These are phyloP conservation scores for Trypanosoma theileri DNA, from an alignment of 208 protist genomes.

Conservation along the genomic window DNA sequence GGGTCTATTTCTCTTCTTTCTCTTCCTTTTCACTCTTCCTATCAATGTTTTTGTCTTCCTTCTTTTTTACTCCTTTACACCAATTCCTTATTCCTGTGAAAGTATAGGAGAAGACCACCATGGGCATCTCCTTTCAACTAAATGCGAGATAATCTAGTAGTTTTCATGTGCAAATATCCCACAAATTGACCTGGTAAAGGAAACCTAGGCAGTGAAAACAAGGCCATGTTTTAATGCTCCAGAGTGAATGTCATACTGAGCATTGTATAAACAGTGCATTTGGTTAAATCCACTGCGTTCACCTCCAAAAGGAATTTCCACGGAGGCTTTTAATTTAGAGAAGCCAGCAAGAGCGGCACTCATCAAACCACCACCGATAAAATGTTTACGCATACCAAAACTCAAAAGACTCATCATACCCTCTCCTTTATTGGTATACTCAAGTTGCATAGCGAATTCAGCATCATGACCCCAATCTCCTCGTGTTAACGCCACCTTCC, in stretches of 20 bases:
- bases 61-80: slow-evolving; percentile 2
- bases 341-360: slow-evolving; percentile 60
- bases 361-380: slow-evolving; percentile 71
- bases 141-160: no score
- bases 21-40: background rate
- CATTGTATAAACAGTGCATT: slow-evolving; percentile 59
- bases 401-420: slow-evolving; percentile 65
- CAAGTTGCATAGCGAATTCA: slow-evolving; percentile 72
- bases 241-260: slow-evolving; percentile 77
- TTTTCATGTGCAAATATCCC: no score
- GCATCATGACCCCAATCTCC: slow-evolving; percentile 69
- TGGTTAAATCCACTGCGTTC: slow-evolving; percentile 71
- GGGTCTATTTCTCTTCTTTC: background rate
- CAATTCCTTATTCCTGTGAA: no score
- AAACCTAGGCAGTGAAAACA: slow-evolving; percentile 63
- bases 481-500: slow-evolving; percentile 68
- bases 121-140: no score
- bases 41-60: background rate
- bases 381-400: slow-evolving; percentile 63
- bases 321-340: slow-evolving; percentile 53
- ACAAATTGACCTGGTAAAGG: background rate
- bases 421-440: slow-evolving; percentile 68
- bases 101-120: no score
- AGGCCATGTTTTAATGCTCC: slow-evolving; percentile 80
- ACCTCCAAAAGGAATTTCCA: slow-evolving; percentile 85